Percentiles rank a stretch among this genome's conserved stretches.
Conservation (phyloP, 768 basidiomycete genomes). For the Tylopilus sp. region DNA sequence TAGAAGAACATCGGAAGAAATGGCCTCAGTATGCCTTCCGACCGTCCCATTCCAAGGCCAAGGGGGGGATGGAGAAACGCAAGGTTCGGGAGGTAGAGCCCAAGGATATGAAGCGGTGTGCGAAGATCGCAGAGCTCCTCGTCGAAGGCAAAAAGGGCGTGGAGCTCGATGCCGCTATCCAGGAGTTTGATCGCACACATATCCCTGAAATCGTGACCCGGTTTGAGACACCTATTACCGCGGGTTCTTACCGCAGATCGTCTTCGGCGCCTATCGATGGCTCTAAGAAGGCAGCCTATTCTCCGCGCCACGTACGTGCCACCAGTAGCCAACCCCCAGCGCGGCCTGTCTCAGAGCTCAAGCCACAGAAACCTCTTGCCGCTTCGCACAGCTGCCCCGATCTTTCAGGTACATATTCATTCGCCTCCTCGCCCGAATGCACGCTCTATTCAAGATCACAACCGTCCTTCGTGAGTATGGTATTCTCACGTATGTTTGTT, state of each 20-base stretch:
- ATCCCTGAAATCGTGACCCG: conserved; percentile 63
- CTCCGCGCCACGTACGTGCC: conserved; percentile 23
- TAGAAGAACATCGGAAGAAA: conserved; percentile 66
- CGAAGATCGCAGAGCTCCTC: conserved; percentile 65
- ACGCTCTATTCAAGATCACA: conserved; percentile 38
- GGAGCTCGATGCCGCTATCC: conserved; percentile 58
- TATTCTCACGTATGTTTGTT: not conserved
- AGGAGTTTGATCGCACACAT: conserved; percentile 52
- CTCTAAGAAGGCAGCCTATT: conserved; percentile 29
- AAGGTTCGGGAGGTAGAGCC: conserved; percentile 37
- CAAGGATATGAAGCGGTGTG: conserved; percentile 58
- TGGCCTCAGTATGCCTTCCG: conserved; percentile 76
- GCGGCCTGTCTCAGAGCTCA: conserved; percentile 2
- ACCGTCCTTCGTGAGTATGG: conserved; percentile 46
- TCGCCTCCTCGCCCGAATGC: conserved; percentile 28
- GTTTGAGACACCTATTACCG: conserved; percentile 72
- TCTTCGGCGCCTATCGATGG: conserved; percentile 57
- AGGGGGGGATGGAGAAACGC: conserved; percentile 31
- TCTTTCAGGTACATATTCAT: conserved; percentile 33
- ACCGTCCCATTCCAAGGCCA: conserved; percentile 46
- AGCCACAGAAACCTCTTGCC: conserved; percentile 1
- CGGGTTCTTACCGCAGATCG: conserved; percentile 64
- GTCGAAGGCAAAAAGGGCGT: conserved; percentile 63
- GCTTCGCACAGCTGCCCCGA: conserved; percentile 27
- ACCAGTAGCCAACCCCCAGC: conserved; percentile 22